phyloP scores from a whole-genome alignment of 1,284 basidiomycete genomes.

The Blastosporella zonata region DNA sequence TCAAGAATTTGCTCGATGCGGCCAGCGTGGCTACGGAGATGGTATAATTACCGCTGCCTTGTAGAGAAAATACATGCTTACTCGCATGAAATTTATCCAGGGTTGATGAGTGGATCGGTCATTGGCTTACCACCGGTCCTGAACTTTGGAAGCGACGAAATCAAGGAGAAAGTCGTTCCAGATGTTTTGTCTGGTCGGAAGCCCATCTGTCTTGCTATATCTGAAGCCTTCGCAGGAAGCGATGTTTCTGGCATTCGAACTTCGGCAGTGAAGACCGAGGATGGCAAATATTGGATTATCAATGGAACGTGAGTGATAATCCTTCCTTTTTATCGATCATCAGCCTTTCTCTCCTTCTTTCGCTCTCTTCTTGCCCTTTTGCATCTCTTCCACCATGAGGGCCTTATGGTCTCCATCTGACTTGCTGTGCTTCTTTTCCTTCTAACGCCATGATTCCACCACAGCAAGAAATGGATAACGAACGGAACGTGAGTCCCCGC shows the following conservation, averaged over 20 bases:
- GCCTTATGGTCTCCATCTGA: not conserved
- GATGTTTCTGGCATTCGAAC: constrained; percentile 86
- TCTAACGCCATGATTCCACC: constrained; percentile 37
- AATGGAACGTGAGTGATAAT: constrained; percentile 59
- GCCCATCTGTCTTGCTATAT: constrained; percentile 81
- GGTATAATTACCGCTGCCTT: constrained; percentile 25
- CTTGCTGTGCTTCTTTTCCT: constrained; percentile 1
- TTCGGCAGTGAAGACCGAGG: constrained; percentile 80
- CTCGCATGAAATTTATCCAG: constrained; percentile 30
- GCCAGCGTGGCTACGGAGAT: constrained; percentile 75
- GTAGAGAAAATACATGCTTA: not conserved
- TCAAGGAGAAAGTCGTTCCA: constrained; percentile 79
- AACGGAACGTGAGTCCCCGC: constrained; percentile 24
- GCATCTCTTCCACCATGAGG: not conserved
- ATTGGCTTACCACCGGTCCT: constrained; percentile 83
- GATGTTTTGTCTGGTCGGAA: constrained; percentile 86
- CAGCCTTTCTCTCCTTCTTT: not conserved
- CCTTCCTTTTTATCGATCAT: not conserved
- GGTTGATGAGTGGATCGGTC: constrained; percentile 66
- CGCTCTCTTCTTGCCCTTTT: constrained; percentile 1
- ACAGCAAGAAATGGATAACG: constrained; percentile 39
- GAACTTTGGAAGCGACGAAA: constrained; percentile 80
- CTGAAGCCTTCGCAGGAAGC: constrained; percentile 90
- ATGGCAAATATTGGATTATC: constrained; percentile 85
- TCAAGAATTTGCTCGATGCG: constrained; percentile 78